A percentile compares a stretch with the other conserved stretches of the same genome.
Conservation (phyloP, 225 moss, liverwort and hornwort genomes). For the Rhytidiadelphus loreus region DNA sequence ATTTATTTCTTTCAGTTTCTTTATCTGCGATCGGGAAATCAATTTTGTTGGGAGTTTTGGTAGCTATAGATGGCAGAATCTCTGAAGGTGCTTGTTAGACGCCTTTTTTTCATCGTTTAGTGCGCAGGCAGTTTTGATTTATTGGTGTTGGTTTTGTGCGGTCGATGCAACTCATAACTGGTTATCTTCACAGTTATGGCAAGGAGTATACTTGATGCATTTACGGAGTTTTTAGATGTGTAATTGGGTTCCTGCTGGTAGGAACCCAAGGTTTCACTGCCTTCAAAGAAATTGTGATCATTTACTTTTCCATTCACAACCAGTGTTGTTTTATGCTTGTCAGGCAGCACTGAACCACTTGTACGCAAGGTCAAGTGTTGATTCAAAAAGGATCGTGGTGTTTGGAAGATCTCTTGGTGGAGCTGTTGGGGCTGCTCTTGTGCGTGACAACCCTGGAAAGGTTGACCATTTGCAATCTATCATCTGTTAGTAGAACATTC, state of each 20-base stretch:
- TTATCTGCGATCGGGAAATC: not conserved
- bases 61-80: not conserved
- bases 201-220: not conserved
- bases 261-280: not conserved
- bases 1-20: not conserved
- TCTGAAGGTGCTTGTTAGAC: not conserved
- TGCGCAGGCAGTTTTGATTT: not conserved
- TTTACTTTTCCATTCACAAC: not conserved
- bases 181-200: not conserved
- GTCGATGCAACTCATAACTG: not conserved
- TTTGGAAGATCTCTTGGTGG: conserved; percentile 97
- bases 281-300: not conserved
- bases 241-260: not conserved
- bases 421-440: conserved; percentile 87
- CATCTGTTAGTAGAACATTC: not conserved
- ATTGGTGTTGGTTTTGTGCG: not conserved
- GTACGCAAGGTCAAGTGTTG: conserved; percentile 35
- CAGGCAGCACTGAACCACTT: conserved; percentile 84
- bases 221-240: not conserved
- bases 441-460: conserved; percentile 78
- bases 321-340: not conserved
- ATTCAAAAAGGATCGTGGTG: conserved; percentile 61
- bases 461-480: conserved; percentile 8
- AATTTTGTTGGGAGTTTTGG: not conserved
- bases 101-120: not conserved